Evolutionary conservation across 2,329 filamentous ascomycete species (phyloP), one percentile per base, ranked within the genome.

Genomic region (Alternaria burnsii): DNA sequence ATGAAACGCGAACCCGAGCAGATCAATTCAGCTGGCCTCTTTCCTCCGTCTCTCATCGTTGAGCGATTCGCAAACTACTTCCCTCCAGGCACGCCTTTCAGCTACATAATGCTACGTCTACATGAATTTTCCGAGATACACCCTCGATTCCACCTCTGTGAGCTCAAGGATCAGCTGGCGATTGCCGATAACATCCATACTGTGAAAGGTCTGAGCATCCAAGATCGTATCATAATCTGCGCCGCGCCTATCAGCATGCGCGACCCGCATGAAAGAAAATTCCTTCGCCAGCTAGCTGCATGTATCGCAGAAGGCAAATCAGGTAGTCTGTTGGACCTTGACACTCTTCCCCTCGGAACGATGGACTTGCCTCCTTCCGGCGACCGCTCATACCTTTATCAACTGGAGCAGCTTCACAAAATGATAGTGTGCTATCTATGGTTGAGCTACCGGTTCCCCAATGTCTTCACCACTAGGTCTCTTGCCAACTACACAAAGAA

Each of bases 381-480:
- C 1, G 76, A 78, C 14, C 80, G 84, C 54, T 76, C 82, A 0
- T 92, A 93, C 67, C 83, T 99, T 11, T 81, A 82, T 55, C 79
- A 83, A 9, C 82, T 98, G 20, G 95, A 99, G 76, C 77, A 82
- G 3, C 83, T 99, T 16, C 95, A 99, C 80, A 91, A 92, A 71
- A 84, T 88, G 28, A 82, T 99, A 38, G 92, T 94, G 44, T 82
- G 94, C 47, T 99, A 98, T 75, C 84, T 97, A 2, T 99, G 95
- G 95, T 84, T 99, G 16, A 94, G 91, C 69, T 98, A 94, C 78
- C 89, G 94, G 7, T 97, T 94, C 77, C 84, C 88, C 4, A 91
- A 92, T 50, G 85, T 96, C 52, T 97, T 97, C 77, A 86, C 82
- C 6, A 91, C 89, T 65, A 87, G 94, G 69, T 82, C 83, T 0